Conservation (phyloP, 2,329 filamentous ascomycete genomes). For the Cryphonectria nitschkei region DNA sequence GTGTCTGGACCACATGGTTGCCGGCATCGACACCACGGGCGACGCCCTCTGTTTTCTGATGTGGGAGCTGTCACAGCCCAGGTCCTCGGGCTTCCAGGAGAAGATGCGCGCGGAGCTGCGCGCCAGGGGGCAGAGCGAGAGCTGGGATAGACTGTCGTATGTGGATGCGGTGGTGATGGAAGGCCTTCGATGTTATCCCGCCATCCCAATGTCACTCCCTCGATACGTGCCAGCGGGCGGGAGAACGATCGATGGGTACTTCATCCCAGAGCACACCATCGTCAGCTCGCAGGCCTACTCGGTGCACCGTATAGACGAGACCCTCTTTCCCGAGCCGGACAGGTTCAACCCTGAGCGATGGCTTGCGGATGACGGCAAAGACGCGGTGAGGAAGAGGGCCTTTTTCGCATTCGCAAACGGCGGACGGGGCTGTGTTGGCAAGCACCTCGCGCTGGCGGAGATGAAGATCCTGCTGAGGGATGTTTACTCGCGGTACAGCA, state of each 20-base stretch:
- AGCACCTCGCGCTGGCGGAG: slow-evolving; percentile 67
- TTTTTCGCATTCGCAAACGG: slow-evolving; percentile 71
- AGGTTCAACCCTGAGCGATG: slow-evolving; percentile 81
- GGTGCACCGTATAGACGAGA: slow-evolving; percentile 59
- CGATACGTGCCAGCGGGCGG: slow-evolving; percentile 60
- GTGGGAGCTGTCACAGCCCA: slow-evolving; percentile 69
- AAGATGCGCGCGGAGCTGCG: slow-evolving; percentile 57
- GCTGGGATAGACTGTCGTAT: slow-evolving; percentile 57
- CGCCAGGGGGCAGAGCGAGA: slow-evolving; percentile 29
- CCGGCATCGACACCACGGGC: slow-evolving; percentile 73
- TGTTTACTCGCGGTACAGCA: slow-evolving; percentile 63
- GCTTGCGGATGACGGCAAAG: slow-evolving; percentile 70
- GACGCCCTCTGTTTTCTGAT: slow-evolving; percentile 72
- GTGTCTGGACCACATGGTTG: slow-evolving; percentile 72
- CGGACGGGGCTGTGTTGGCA: slow-evolving; percentile 67
- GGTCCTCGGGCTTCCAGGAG: slow-evolving; percentile 54
- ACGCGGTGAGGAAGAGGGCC: slow-evolving; percentile 67
- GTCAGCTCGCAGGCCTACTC: slow-evolving; percentile 67
- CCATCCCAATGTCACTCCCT: slow-evolving; percentile 70
- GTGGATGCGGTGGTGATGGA: slow-evolving; percentile 68
- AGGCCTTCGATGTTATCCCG: slow-evolving; percentile 63
- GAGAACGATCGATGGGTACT: slow-evolving; percentile 58
- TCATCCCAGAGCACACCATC: slow-evolving; percentile 56
- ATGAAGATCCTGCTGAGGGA: slow-evolving; percentile 69
- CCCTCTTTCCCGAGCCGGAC: slow-evolving; percentile 80